Base-by-base conservation (phyloP, 1,284 basidiomycete genomes). In the Ceratobasidium theobromae region DNA sequence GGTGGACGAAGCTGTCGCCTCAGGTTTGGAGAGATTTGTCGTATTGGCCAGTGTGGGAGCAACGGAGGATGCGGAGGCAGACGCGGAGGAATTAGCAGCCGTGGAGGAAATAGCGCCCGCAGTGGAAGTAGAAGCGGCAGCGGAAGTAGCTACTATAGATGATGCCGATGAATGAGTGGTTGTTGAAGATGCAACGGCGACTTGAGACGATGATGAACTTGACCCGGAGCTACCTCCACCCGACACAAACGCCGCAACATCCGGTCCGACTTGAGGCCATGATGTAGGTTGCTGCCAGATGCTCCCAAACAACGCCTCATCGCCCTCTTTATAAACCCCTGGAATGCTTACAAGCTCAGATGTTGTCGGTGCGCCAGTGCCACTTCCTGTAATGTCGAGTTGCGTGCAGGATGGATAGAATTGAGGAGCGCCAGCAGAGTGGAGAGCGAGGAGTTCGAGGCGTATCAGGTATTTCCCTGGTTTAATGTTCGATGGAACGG, bases 321-420 rank as follows among this genome's bases (percentile, higher is more conserved):
- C 67, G 12, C 55, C 58, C 35, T 38, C 27, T 16, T 40, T 53
- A 38, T 69, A 69, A 16, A 69, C 45, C 1, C 67, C 67, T 2
- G 67, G 67, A 30, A 68, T 68, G 28, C 54, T 40, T 21, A 68
- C 65, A 14, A 68, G 54, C 35, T 69, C 67, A 28, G 27, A 30
- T 9, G 46, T 12, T 23, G 40, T 32, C 2, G 69, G 69, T 2
- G 40, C 52, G 49, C 64, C 49, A 23, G 32, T 45, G 18, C 69
- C 69, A 32, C 55, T 40, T 6, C 67, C 67, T 5, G 55, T 64
- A 23, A 70, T 46, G 12, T 46, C 45, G 40, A 70, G 28, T 35
- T 70, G 69, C 9, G 67, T 53, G 53, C 69, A 70, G 14, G 41
- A 53, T 9, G 67, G 67, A 33, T 70, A 70, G 53, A 70, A 67